Evolutionary conservation across 2,329 filamentous ascomycete genomes (phyloP).

Genomic region (Penicillium griseofulvum): DNA sequence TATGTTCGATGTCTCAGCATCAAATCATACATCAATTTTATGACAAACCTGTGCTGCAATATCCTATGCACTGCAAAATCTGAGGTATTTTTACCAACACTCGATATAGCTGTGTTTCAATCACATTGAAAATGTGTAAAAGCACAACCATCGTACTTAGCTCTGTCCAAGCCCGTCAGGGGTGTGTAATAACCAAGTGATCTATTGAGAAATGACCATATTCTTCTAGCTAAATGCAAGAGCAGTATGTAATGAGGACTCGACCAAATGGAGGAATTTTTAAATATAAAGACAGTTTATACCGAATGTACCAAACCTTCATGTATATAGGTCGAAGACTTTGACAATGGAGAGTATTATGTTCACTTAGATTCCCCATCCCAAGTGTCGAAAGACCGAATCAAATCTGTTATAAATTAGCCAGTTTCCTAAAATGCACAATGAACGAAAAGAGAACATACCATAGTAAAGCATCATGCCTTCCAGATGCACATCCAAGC

Average conservation of each 20-base stretch:
- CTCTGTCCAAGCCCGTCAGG: neutral
- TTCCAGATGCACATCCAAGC: slow-evolving; percentile 44
- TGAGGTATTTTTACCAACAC: neutral
- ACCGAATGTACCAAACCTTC: neutral
- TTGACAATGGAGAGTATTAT: neutral
- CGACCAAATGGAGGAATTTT: neutral
- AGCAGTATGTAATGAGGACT: neutral
- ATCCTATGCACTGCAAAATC: too few relatives aligned
- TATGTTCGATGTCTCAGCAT: too few relatives aligned
- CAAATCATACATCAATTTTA: neutral
- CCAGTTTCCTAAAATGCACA: neutral
- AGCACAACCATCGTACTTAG: too few relatives aligned
- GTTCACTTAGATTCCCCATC: slow-evolving; percentile 14
- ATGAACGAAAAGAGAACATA: slow-evolving; percentile 16
- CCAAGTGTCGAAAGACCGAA: slow-evolving; percentile 34
- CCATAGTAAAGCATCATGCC: slow-evolving; percentile 45
- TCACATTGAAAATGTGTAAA: too few relatives aligned
- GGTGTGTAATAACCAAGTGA: neutral
- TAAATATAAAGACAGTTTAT: too few relatives aligned
- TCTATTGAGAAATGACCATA: neutral
- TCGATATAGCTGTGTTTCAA: neutral
- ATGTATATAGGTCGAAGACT: neutral
- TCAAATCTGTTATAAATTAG: slow-evolving; percentile 26
- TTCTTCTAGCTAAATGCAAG: neutral
- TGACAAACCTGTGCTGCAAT: neutral